A percentile compares a stretch with the other conserved stretches of the same genome.
Evolutionary conservation across 345 rosid genomes (phyloP).

Genomic region (Punica granatum): DNA sequence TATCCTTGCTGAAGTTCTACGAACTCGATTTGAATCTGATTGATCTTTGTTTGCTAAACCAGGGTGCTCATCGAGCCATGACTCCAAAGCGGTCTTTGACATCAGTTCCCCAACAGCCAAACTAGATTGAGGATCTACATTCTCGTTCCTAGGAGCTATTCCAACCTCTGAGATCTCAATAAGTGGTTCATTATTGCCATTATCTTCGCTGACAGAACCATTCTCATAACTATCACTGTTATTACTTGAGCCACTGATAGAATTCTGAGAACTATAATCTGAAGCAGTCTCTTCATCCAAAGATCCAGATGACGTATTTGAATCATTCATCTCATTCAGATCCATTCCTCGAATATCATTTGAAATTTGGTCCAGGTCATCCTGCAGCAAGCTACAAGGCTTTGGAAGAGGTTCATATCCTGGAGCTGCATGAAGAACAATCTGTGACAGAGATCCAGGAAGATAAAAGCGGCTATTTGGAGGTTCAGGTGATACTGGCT

Average conservation of each 20-base stretch:
- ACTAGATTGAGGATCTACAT: slow-evolving; percentile 14
- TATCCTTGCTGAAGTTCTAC: slow-evolving; percentile 61
- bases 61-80: slow-evolving; percentile 87
- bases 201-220: slow-evolving; percentile 37
- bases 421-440: slow-evolving; percentile 99
- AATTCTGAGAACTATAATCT: slow-evolving; percentile 57
- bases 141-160: slow-evolving; percentile 19
- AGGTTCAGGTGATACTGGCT: slow-evolving; percentile 29
- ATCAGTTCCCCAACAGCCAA: slow-evolving; percentile 45
- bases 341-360: slow-evolving; percentile 18
- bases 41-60: slow-evolving; percentile 36
- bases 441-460: slow-evolving; percentile 94
- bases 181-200: slow-evolving; percentile 42
- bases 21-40: slow-evolving; percentile 31
- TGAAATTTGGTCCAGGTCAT: slow-evolving; percentile 34
- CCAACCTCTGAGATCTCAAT: slow-evolving; percentile 61
- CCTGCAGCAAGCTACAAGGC: slow-evolving; percentile 56
- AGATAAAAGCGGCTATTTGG: slow-evolving; percentile 64
- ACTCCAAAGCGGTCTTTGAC: slow-evolving; percentile 56
- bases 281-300: slow-evolving; percentile 62
- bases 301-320: slow-evolving; percentile 44
- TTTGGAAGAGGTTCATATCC: slow-evolving; percentile 98
- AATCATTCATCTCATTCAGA: slow-evolving; percentile 28
- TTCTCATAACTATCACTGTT: slow-evolving; percentile 34
- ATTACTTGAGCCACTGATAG: slow-evolving; percentile 32